phyloP scores from a whole-genome alignment of 2,329 filamentous ascomycete genomes.

The Ramularia endophylla region DNA sequence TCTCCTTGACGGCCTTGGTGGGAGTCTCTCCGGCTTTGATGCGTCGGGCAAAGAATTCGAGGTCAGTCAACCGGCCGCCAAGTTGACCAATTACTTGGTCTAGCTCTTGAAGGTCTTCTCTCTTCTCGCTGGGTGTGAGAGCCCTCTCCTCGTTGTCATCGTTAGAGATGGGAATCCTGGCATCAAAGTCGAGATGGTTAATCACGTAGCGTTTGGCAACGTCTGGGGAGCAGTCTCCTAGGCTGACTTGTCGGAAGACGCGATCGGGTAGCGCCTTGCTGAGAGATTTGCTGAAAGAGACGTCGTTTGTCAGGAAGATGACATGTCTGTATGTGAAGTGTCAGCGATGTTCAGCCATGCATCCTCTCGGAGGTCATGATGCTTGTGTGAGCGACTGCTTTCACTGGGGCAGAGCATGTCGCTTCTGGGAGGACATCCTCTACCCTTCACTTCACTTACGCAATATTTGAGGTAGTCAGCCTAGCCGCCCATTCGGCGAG shows the following conservation, averaged over 20 bases:
- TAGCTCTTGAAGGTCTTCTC: slow-evolving; percentile 61
- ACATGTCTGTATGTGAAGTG: too few species aligned
- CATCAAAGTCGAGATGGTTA: slow-evolving; percentile 61
- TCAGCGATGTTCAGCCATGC: too few species aligned
- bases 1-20: slow-evolving; percentile 73
- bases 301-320: slow-evolving; percentile 86
- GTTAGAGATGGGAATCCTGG: slow-evolving; percentile 28
- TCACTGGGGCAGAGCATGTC: too few species aligned
- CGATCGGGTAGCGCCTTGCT: slow-evolving; percentile 84
- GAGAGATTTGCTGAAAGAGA: slow-evolving; percentile 80
- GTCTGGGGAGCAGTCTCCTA: slow-evolving; percentile 77
- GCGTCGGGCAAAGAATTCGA: slow-evolving; percentile 87
- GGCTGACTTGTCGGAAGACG: slow-evolving; percentile 76
- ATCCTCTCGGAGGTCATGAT: too few species aligned
- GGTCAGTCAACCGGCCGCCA: slow-evolving; percentile 88
- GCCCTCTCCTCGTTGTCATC: slow-evolving; percentile 36
- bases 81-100: slow-evolving; percentile 76
- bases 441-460: too few species aligned
- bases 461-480: slow-evolving; percentile 78
- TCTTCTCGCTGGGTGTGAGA: slow-evolving; percentile 42
- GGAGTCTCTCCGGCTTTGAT: slow-evolving; percentile 84
- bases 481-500: slow-evolving; percentile 78
- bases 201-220: slow-evolving; percentile 89
- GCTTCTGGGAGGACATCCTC: too few species aligned
- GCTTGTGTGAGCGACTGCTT: too few species aligned